Conservation (phyloP, 2,329 filamentous ascomycete species). For the Colletotrichum liriopes region DNA sequence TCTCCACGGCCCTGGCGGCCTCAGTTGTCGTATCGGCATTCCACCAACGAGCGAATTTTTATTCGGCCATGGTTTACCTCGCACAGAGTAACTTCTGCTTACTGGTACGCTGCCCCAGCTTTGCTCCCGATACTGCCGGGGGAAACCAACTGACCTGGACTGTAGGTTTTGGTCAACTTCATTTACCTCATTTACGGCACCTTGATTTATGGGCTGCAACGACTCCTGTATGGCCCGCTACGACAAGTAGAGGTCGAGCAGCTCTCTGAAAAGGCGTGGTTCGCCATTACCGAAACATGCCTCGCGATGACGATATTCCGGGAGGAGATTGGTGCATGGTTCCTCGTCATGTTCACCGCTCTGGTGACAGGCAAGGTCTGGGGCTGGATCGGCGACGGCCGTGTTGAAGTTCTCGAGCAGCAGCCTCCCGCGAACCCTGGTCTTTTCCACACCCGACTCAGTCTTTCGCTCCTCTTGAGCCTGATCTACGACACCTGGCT, state of each 20-base stretch:
- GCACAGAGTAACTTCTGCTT: constrained; percentile 96
- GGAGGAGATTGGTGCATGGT: constrained; percentile 94
- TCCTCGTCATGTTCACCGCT: constrained; percentile 95
- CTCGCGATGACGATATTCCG: constrained; percentile 98
- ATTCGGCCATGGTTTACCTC: constrained; percentile 96
- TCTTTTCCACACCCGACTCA: constrained; percentile 88
- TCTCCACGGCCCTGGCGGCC: constrained; percentile 87
- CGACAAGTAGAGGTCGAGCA: constrained; percentile 97
- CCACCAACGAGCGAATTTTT: constrained; percentile 97
- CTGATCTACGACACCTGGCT: constrained; percentile 85
- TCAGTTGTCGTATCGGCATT: constrained; percentile 91
- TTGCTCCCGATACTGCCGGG: constrained; percentile 6
- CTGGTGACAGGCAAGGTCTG: constrained; percentile 96
- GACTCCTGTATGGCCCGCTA: constrained; percentile 90
- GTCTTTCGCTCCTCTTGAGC: constrained; percentile 83
- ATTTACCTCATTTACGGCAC: constrained; percentile 85
- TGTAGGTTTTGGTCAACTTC: constrained; percentile 90
- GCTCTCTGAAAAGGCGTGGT: constrained; percentile 98
- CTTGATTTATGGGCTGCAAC: constrained; percentile 89
- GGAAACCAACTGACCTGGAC: constrained; percentile 16
- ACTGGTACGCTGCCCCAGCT: constrained; percentile 73
- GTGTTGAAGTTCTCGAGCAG: constrained; percentile 95
- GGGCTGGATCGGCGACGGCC: constrained; percentile 97
- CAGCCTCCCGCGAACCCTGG: constrained; percentile 91
- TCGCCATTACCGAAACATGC: constrained; percentile 96